Base-by-base conservation (phyloP, 129 eudicot genomes). In the Calendula officinalis region DNA sequence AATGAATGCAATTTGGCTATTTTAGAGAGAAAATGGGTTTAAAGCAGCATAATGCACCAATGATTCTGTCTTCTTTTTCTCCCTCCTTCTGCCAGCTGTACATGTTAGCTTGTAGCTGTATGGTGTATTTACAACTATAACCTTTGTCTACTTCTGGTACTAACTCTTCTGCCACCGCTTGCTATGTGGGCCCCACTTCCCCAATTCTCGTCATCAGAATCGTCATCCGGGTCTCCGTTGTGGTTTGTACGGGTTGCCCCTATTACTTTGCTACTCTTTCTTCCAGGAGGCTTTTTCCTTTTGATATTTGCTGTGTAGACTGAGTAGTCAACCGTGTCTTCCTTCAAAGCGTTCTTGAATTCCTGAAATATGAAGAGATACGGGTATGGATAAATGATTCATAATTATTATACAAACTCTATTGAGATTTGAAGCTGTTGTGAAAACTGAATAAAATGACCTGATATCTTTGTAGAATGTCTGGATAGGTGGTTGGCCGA, bases 261-360 rank as follows among this genome's bases (percentile, higher is more conserved):
- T 68, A 22, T 22, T 22, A 82, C 66, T 49, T 75, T 85, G 35
- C 82, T 86, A 56, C 74, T 79, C 74, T 79, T 79, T 70, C 82
- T 78, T 64, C 95, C 58, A 54, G 98, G 81, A 49, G 96, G 98
- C 0, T 95, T 86, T 67, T 88, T 92, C 78, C 87, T 77, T 78
- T 83, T 92, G 44, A 92, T 85, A 71, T 85, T 88, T 35, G 98
- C 91, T 11, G 96, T 77, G 75, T 92, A 92, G 34, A 76, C 77
- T 6, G 98, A 83, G 69, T 88, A 92, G 74, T 92, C 98, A 7
- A 92, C 80, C 0, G 96, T 92, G 69, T 92, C 98, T 79, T 92
- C 98, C 79, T 53, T 81, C 76, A 92, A 58, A 1, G 98, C 91
- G 69, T 81, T 88, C 83, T 92, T 92, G 51, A 82, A 92, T 51